Conservation (phyloP, 176 grass and related monocot species). For the barley (Hordeum vulgare) region DNA sequence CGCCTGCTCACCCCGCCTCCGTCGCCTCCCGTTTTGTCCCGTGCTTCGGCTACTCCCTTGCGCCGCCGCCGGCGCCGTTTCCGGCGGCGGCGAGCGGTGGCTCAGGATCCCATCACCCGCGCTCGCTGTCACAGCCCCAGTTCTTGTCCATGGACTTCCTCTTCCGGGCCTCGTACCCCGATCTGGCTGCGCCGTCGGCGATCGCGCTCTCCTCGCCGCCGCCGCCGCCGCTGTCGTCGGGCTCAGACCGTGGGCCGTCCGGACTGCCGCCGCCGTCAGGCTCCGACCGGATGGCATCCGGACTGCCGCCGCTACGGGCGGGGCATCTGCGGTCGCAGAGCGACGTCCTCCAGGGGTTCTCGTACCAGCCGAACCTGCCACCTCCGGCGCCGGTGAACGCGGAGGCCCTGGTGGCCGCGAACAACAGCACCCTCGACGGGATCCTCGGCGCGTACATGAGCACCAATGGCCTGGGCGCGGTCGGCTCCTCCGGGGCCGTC, state of each 20-base stretch:
- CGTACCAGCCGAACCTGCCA: neutral
- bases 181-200: neutral
- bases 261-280: constrained; percentile 32
- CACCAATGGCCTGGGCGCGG: constrained; percentile 18
- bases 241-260: neutral
- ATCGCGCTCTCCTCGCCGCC: constrained; percentile 1
- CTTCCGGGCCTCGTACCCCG: neutral
- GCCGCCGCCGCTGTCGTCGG: neutral
- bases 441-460: constrained; percentile 56
- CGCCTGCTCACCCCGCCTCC: neutral
- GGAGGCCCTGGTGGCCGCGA: neutral
- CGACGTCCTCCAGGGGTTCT: constrained; percentile 36
- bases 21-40: neutral
- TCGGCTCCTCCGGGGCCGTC: constrained; percentile 29
- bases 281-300: neutral
- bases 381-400: neutral
- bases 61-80: neutral
- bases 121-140: constrained; percentile 17
- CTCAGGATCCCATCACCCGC: constrained; percentile 26
- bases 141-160: constrained; percentile 41
- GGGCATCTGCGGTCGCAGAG: constrained; percentile 63
- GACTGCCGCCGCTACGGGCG: constrained; percentile 35
- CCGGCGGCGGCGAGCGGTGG: neutral
- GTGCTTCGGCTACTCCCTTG: constrained; percentile 19
- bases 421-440: constrained; percentile 28